Base-by-base conservation (phyloP, 768 basidiomycete species). In the Hypholoma fasciculare region DNA sequence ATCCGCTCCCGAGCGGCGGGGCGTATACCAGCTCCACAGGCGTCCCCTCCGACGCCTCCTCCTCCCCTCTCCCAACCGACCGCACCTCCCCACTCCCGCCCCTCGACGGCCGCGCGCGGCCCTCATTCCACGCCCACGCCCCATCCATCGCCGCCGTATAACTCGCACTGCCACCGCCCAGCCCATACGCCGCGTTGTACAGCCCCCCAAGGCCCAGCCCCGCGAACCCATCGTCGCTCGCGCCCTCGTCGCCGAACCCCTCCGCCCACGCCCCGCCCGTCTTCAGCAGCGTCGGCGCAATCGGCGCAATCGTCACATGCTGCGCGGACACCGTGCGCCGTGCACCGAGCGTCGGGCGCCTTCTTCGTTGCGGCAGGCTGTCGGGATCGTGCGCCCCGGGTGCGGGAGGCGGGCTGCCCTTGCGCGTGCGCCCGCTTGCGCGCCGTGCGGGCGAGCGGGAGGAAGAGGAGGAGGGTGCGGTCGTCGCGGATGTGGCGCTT, bases 251-350 rank as follows among this genome's bases (percentile, higher is more conserved):
- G 4, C 79, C 77, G 50, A 81, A 78, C 2, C 78, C 72, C 56
- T 81, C 79, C n/a, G 71, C 67, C 81, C 82, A 82, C 11, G 59
- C 74, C 1, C 81, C 77, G 9, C 78, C 83, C 16, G 92, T 92
- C 77, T 98, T 99, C 62, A 98, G 80, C 47, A 92, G 82, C 4
- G 97, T 96, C 7, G 84, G 83, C 30, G 82, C 78, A 58, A 82
- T 82, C 12, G 74, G 79, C 16, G 74, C 81, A 61, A 80, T 82
- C 19, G 74, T 80, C 44, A 82, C 79, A 61, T 76, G 71, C 48
- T 23, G 26, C 6, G 49, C 37, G 17, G 49, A 44, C 56, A 62
- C 36, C 30, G 48, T 36, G 38, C 17, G 47, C 26, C 6, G 52
- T 26, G 26, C 23, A 48, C 37, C 49, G 19, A 27, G 27, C 40